A percentile compares a stretch with the other conserved stretches of the same genome.
phyloP scores from a whole-genome alignment of 768 basidiomycete genomes.

The Agaricus sinodeliciosus region DNA sequence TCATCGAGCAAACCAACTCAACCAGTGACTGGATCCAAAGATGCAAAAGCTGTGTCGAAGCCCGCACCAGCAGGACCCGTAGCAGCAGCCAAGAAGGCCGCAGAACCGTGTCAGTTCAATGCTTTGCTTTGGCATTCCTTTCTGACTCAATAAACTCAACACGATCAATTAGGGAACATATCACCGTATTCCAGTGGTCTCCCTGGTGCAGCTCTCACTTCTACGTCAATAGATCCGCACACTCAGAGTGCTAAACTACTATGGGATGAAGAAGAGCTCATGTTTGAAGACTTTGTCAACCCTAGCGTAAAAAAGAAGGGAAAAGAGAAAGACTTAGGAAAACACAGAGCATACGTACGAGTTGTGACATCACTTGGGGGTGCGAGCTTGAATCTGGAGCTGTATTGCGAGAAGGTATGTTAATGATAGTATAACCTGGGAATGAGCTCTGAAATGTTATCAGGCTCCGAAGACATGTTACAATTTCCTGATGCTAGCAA shows the following conservation, averaged over 20 bases:
- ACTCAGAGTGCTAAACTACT: conserved; percentile 66
- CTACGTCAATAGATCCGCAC: conserved; percentile 82
- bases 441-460: background rate
- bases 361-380: conserved; percentile 90
- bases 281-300: conserved; percentile 92
- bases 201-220: conserved; percentile 90
- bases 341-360: conserved; percentile 91
- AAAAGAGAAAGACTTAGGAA: conserved; percentile 91
- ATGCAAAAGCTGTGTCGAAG: conserved; percentile 23
- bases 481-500: conserved; percentile 93
- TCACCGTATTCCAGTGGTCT: conserved; percentile 90
- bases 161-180: conserved; percentile 60
- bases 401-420: conserved; percentile 81
- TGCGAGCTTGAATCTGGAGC: conserved; percentile 74
- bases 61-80: conserved; percentile 26
- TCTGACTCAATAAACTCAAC: background rate
- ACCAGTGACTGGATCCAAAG: conserved; percentile 20
- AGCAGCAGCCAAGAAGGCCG: conserved; percentile 42
- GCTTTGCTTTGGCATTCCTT: background rate
- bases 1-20: conserved; percentile 19
- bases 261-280: conserved; percentile 99
- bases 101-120: conserved; percentile 57
- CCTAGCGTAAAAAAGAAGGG: conserved; percentile 69
- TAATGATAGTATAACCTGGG: background rate
- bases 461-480: conserved; percentile 98